Percentiles rank a stretch among this genome's conserved stretches.
Evolutionary conservation across 176 grass and related monocot species (phyloP).

Genomic region (Dendrocalamus sinicus): DNA sequence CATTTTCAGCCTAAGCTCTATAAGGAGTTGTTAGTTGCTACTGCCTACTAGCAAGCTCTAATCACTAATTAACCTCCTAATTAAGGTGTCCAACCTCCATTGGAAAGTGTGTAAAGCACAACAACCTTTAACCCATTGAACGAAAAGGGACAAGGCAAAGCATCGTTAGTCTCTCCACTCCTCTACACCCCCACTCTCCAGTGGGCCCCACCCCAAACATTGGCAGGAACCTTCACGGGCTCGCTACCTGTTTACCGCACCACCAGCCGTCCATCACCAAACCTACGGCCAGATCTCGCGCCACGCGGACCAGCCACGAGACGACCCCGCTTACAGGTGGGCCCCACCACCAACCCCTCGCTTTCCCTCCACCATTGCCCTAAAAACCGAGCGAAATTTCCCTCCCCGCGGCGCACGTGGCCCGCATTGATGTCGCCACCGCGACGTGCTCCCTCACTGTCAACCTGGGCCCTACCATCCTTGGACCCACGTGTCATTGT

Average conservation of each 20-base stretch:
- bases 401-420: constrained; percentile 35
- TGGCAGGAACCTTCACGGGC: constrained; percentile 1
- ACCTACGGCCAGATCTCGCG: neutral
- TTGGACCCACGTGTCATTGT: neutral
- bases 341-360: neutral
- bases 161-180: neutral
- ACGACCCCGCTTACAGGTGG: neutral
- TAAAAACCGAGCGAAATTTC: neutral
- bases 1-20: too few species aligned
- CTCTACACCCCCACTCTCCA: neutral
- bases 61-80: neutral
- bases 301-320: neutral
- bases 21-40: neutral
- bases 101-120: constrained; percentile 8
- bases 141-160: neutral
- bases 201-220: neutral
- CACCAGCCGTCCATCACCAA: neutral
- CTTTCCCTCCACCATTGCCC: constrained; percentile 23
- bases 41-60: neutral
- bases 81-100: neutral
- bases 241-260: neutral
- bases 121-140: neutral
- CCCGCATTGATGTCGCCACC: constrained; percentile 46
- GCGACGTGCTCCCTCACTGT: neutral
- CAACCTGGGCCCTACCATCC: rapidly evolving